A percentile compares a stretch with the other conserved stretches of the same genome.
These are phyloP conservation scores for Yamadazyma triangularis DNA, from an alignment of 1,139 yeast genomes.

Conservation along the genomic window DNA sequence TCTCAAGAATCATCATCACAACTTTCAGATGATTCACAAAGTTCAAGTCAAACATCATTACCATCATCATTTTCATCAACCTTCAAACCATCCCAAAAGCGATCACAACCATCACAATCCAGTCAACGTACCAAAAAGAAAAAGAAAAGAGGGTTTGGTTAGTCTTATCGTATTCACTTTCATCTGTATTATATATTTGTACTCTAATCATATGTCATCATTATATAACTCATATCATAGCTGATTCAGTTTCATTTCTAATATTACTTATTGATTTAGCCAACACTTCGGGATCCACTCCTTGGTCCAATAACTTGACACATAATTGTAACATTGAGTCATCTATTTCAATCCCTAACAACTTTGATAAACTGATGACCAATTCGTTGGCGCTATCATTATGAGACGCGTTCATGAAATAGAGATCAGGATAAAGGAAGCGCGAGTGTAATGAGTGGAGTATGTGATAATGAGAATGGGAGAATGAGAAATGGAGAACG, in stretches of 20 bases:
- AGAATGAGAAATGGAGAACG: no score
- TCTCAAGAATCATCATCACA: conserved; percentile 5
- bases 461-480: no score
- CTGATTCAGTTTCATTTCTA: conserved; percentile 22
- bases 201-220: no score
- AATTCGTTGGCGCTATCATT: conserved; percentile 12
- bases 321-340: conserved; percentile 30
- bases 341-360: conserved; percentile 25
- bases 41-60: no score
- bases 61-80: conserved; percentile 5
- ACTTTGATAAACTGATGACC: conserved; percentile 22
- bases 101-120: conserved; percentile 3
- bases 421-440: no score
- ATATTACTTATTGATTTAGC: conserved; percentile 25
- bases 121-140: conserved; percentile 16
- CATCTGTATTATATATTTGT: no score
- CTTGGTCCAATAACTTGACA: conserved; percentile 34
- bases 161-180: conserved; percentile 2
- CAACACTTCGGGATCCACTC: conserved; percentile 30
- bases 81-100: conserved; percentile 2
- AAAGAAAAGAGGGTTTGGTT: conserved; percentile 28
- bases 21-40: conserved; percentile 2
- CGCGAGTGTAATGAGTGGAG: no score
- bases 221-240: conserved; percentile 6
- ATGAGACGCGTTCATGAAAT: background rate